Percentiles rank a stretch among this genome's conserved stretches.
Evolutionary conservation across 768 basidiomycete genomes (phyloP).

Genomic region (Podaxis sp.): DNA sequence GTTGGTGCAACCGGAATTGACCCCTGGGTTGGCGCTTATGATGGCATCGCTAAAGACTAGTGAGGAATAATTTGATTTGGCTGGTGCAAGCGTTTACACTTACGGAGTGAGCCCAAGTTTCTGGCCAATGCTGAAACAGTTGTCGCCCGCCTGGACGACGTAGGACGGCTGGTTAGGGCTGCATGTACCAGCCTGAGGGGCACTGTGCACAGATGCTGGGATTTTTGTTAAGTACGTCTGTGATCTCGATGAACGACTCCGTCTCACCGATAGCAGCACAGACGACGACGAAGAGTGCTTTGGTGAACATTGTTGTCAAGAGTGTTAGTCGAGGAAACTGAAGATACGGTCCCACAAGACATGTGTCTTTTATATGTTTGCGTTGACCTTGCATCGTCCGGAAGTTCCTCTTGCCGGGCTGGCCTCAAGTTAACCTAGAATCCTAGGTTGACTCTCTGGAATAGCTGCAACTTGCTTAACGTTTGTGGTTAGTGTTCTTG

Average conservation of each 20-base stretch:
- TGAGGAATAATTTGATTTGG: background rate
- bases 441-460: background rate
- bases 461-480: background rate
- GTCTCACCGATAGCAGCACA: background rate
- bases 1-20: conserved; percentile 1
- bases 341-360: background rate
- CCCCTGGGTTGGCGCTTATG: background rate
- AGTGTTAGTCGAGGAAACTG: too few species aligned
- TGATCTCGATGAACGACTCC: background rate
- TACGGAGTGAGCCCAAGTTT: background rate
- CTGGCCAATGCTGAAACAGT: background rate
- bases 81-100: background rate
- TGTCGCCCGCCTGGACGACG: background rate
- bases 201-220: background rate
- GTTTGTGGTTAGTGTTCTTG: background rate
- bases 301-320: background rate
- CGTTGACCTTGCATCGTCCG: too few species aligned
- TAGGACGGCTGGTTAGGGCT: background rate
- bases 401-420: background rate
- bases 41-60: background rate
- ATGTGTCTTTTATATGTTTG: background rate
- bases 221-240: background rate
- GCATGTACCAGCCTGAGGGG: background rate
- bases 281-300: background rate
- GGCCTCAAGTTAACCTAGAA: background rate